phyloP scores from a whole-genome alignment of 192 early-diverging fungal genomes.

The Diversispora eburnea region DNA sequence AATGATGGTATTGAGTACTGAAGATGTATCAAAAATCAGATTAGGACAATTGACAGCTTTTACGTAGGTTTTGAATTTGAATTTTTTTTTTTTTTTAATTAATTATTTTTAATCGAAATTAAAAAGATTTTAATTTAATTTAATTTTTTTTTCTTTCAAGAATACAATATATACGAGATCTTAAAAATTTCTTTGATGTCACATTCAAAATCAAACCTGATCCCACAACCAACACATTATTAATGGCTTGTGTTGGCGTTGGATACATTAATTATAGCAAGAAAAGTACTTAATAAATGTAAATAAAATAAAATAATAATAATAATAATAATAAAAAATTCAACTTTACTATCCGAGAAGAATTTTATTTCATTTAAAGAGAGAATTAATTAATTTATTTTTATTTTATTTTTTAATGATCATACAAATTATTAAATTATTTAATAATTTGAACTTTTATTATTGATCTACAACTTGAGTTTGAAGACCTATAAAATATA shows the following conservation, averaged over 20 bases:
- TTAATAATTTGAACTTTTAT: constrained; percentile 1
- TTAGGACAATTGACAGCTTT: constrained; percentile 82
- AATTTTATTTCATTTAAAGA: too few species aligned
- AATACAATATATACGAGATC: constrained; percentile 90
- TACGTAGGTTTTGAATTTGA: constrained; percentile 54
- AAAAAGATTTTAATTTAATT: constrained; percentile 2
- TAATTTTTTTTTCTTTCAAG: constrained; percentile 33
- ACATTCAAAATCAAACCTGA: constrained; percentile 91
- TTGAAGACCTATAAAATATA: constrained; percentile 1
- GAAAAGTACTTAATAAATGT: constrained; percentile 58
- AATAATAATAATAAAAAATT: background rate
- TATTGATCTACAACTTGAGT: constrained; percentile 7
- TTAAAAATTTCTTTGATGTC: constrained; percentile 84
- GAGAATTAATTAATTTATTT: background rate
- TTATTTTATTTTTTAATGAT: background rate
- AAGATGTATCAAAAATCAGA: constrained; percentile 90
- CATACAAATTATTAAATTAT: background rate
- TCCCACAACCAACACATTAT: constrained; percentile 50
- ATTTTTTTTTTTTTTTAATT: background rate
- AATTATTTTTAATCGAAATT: background rate
- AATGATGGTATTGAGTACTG: constrained; percentile 82
- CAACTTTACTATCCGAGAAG: too few species aligned
- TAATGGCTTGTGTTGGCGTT: constrained; percentile 84
- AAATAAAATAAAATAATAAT: background rate
- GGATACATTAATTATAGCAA: constrained; percentile 91